Percentiles rank a stretch among this genome's conserved stretches.
These are phyloP conservation scores for Populus trichocarpa DNA, from an alignment of 441 rosid species.

Conservation along the genomic window DNA sequence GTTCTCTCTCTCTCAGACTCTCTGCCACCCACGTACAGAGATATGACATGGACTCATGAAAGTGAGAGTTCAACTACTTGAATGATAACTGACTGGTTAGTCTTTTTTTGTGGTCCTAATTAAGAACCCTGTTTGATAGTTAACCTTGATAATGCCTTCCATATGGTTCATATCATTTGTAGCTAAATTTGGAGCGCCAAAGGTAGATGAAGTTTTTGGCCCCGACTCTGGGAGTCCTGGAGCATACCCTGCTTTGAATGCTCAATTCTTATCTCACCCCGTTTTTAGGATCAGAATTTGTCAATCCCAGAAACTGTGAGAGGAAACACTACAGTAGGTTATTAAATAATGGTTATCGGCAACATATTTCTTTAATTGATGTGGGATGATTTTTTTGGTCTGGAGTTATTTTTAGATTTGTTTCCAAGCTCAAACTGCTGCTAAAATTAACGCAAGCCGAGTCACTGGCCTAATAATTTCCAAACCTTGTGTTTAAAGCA, in stretches of 20 bases:
- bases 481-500: neutral
- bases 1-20: too few relatives aligned
- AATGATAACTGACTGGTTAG: too few relatives aligned
- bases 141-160: neutral
- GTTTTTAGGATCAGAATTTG: neutral
- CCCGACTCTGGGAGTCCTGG: neutral
- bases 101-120: neutral
- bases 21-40: too few relatives aligned
- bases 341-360: neutral
- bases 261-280: neutral
- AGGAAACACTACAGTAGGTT: neutral
- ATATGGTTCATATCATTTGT: neutral
- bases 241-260: neutral
- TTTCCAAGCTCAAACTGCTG: neutral
- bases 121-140: neutral
- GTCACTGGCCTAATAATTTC: neutral
- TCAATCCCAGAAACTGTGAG: neutral
- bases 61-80: too few relatives aligned
- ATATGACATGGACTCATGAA: too few relatives aligned
- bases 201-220: neutral
- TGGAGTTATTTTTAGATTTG: neutral
- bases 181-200: neutral
- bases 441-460: neutral
- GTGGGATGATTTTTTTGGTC: neutral
- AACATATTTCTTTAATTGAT: neutral